Evolutionary conservation across 495 filamentous ascomycete species (phyloP).

Genomic region (Melanomma pulvis-pyrius): DNA sequence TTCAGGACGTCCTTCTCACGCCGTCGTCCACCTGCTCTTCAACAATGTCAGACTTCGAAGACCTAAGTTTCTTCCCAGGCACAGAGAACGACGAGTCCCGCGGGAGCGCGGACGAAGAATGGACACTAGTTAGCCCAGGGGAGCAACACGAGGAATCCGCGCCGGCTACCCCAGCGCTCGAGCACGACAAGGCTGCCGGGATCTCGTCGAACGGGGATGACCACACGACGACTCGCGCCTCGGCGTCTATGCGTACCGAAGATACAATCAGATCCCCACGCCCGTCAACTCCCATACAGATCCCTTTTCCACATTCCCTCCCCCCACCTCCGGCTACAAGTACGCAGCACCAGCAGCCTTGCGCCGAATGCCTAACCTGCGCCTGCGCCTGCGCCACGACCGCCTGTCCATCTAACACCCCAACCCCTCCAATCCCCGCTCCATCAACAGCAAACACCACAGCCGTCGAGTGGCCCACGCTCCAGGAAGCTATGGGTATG

Average conservation of each 20-base stretch:
- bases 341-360: background rate
- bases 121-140: conserved; percentile 4
- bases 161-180: background rate
- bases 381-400: background rate
- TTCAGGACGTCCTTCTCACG: background rate
- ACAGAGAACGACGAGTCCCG: background rate
- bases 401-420: background rate
- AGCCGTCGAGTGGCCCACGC: conserved; percentile 24
- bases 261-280: no score
- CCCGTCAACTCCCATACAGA: background rate
- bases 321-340: background rate
- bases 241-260: no score
- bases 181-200: no score
- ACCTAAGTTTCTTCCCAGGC: background rate
- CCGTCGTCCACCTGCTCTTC: background rate
- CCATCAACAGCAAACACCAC: background rate
- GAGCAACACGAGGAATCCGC: background rate
- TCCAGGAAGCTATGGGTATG: conserved; percentile 14
- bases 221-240: no score
- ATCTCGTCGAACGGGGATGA: no score
- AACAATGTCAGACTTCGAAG: background rate
- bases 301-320: background rate
- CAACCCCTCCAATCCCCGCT: background rate
- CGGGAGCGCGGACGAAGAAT: conserved; percentile 2
- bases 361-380: background rate